Conservation (phyloP, 257 asterid species). For the Scutellaria barbata region DNA sequence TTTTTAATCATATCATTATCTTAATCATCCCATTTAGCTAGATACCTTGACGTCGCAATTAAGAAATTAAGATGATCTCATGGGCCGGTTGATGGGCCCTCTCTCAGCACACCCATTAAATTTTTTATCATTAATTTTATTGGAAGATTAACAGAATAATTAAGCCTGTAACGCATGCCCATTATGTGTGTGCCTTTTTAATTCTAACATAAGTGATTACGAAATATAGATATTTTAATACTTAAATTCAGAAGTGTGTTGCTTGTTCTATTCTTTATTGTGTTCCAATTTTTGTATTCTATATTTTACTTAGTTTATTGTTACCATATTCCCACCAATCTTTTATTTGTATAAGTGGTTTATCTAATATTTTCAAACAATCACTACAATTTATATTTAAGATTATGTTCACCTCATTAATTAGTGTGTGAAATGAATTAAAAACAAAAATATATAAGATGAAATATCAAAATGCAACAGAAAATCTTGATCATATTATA, state of each 20-base stretch:
- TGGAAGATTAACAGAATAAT: constrained; percentile 36
- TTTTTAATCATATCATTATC: constrained; percentile 51
- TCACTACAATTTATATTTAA: too few relatives aligned
- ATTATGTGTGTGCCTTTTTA: constrained; percentile 18
- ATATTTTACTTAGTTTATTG: too few relatives aligned
- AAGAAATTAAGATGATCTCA: constrained; percentile 66
- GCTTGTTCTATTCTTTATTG: neutral
- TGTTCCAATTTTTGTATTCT: neutral
- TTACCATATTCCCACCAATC: too few relatives aligned
- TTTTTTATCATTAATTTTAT: constrained; percentile 30
- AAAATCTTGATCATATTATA: too few relatives aligned
- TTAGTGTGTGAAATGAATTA: too few relatives aligned
- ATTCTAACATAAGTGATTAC: constrained; percentile 4
- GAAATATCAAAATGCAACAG: too few relatives aligned
- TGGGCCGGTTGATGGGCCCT: constrained; percentile 75
- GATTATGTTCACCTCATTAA: too few relatives aligned
- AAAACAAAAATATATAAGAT: too few relatives aligned
- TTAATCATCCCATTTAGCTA: constrained; percentile 40
- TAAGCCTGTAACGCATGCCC: constrained; percentile 46
- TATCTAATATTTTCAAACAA: too few relatives aligned
- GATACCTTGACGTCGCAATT: constrained; percentile 47
- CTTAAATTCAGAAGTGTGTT: neutral
- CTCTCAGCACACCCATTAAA: constrained; percentile 40
- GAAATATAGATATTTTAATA: constrained; percentile 5
- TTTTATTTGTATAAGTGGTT: too few relatives aligned